phyloP scores from a whole-genome alignment of 345 rosid species.

The Aquilaria sinensis region DNA sequence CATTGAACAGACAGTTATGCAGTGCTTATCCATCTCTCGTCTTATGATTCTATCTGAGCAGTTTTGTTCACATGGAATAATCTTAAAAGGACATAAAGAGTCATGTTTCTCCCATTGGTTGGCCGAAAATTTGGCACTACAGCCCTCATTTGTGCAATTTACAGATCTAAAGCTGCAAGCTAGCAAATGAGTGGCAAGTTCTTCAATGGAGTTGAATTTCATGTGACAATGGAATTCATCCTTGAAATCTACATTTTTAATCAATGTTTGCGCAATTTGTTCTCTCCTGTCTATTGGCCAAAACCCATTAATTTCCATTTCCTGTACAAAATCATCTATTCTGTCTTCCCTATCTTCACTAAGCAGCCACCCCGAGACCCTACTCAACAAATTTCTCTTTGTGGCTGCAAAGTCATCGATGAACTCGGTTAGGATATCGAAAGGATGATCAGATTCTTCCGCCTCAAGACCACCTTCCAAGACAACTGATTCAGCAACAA shows the following conservation, averaged over 20 bases:
- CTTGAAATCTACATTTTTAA: conserved; percentile 76
- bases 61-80: conserved; percentile 75
- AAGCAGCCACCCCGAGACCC: conserved; percentile 81
- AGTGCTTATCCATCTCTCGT: conserved; percentile 85
- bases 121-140: conserved; percentile 41
- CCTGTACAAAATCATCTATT: conserved; percentile 80
- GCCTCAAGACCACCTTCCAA: conserved; percentile 39
- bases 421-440: conserved; percentile 54
- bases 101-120: conserved; percentile 62
- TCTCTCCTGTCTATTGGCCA: conserved; percentile 65
- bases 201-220: conserved; percentile 48
- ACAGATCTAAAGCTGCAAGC: conserved; percentile 54
- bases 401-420: conserved; percentile 67
- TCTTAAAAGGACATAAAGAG: conserved; percentile 68
- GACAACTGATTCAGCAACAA: conserved; percentile 67
- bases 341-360: conserved; percentile 86
- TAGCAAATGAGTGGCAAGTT: conserved; percentile 39
- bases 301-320: conserved; percentile 77
- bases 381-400: conserved; percentile 65
- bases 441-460: conserved; percentile 63
- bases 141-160: conserved; percentile 69
- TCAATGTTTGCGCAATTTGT: conserved; percentile 45
- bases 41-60: conserved; percentile 64
- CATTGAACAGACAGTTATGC: conserved; percentile 85
- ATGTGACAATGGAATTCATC: conserved; percentile 54